A percentile compares a stretch with the other conserved stretches of the same genome.
These are phyloP conservation scores for Arthrobotrys sphaeroides DNA, from an alignment of 2,329 filamentous ascomycete genomes.

Conservation along the genomic window DNA sequence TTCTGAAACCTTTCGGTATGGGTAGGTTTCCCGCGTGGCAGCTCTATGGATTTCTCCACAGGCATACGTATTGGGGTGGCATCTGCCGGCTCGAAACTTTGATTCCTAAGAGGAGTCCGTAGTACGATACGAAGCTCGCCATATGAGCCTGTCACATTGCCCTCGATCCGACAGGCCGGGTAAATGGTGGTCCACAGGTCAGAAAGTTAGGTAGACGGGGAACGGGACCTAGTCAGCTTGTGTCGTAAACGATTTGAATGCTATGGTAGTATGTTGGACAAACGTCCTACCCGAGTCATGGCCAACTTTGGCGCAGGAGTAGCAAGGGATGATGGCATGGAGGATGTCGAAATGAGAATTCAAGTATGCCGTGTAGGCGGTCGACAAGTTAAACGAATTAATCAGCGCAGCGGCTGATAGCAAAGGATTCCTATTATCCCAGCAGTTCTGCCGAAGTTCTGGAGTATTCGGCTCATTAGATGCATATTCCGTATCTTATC, in stretches of 20 bases:
- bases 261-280: conserved; percentile 31
- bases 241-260: conserved; percentile 6
- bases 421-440: conserved; percentile 13
- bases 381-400: too few species aligned
- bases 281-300: conserved; percentile 28
- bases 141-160: conserved; percentile 9
- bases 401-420: too few species aligned
- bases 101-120: conserved; percentile 7
- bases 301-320: background rate
- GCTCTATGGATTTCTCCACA: conserved; percentile 7
- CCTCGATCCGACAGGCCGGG: conserved; percentile 36
- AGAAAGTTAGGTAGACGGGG: background rate
- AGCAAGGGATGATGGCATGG: conserved; percentile 7
- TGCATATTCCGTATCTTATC: conserved; percentile 20
- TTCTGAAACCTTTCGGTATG: background rate
- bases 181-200: conserved; percentile 30
- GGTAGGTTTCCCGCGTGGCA: conserved; percentile 1
- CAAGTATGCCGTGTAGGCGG: conserved; percentile 5
- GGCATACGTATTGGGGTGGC: conserved; percentile 24
- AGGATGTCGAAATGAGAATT: conserved; percentile 11
- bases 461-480: conserved; percentile 24
- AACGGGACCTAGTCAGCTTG: conserved; percentile 22
- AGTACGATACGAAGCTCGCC: too few species aligned
- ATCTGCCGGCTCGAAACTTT: conserved; percentile 27
- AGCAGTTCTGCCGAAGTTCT: conserved; percentile 36